These are phyloP conservation scores for Calonectria pauciramosa DNA, from an alignment of 2,329 filamentous ascomycete genomes.

Conservation along the genomic window DNA sequence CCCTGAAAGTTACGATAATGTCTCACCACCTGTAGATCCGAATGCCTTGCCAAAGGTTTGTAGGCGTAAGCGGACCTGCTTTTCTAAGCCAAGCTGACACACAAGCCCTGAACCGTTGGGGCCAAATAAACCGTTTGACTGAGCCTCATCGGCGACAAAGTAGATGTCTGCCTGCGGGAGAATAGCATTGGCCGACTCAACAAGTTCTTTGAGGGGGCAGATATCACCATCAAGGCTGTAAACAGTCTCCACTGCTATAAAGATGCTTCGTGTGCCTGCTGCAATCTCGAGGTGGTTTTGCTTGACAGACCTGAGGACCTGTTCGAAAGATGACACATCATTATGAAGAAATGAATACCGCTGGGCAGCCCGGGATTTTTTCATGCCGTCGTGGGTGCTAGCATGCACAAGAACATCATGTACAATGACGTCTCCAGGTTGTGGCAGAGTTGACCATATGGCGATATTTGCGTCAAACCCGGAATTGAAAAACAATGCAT, in stretches of 20 bases:
- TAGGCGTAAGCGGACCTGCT: conserved; percentile 61
- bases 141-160: conserved; percentile 70
- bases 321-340: conserved; percentile 49
- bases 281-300: conserved; percentile 47
- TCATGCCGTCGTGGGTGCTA: conserved; percentile 75
- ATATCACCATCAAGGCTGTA: conserved; percentile 65
- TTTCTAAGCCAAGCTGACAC: conserved; percentile 62
- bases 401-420: conserved; percentile 78
- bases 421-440: conserved; percentile 67
- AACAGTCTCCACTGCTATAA: conserved; percentile 58
- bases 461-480: conserved; percentile 68
- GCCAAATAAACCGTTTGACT: conserved; percentile 40
- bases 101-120: conserved; percentile 59
- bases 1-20: no score
- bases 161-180: conserved; percentile 56
- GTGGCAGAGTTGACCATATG: conserved; percentile 63
- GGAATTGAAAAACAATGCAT: conserved; percentile 72
- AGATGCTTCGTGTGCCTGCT: conserved; percentile 48
- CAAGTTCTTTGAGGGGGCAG: conserved; percentile 53
- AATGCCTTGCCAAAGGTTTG: conserved; percentile 69
- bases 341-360: conserved; percentile 64
- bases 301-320: conserved; percentile 50
- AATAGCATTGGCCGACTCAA: conserved; percentile 52
- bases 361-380: conserved; percentile 63
- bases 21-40: conserved; percentile 51